These are phyloP conservation scores for Tuber microsphaerosporum DNA, from an alignment of 495 filamentous ascomycete genomes.

Conservation along the genomic window DNA sequence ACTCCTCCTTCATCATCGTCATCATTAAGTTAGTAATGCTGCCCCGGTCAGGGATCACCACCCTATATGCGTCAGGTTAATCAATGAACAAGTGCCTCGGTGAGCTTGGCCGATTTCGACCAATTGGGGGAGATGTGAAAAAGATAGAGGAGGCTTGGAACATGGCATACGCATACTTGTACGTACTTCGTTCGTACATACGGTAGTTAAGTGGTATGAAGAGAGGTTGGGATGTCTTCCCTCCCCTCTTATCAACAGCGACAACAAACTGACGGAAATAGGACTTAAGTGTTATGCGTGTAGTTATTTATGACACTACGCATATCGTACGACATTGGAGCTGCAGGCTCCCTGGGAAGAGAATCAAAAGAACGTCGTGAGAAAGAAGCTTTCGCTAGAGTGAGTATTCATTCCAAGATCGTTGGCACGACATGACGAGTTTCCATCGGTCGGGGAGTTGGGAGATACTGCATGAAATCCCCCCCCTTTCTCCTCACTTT, in stretches of 20 bases:
- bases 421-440: neutral
- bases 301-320: neutral
- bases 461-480: neutral
- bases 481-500: neutral
- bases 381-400: neutral
- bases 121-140: neutral
- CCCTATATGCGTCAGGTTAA: constrained; percentile 2
- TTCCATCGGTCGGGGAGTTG: neutral
- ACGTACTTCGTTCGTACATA: neutral
- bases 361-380: neutral
- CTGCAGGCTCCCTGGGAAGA: neutral
- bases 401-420: neutral
- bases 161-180: neutral
- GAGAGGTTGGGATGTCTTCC: neutral
- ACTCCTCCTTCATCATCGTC: neutral
- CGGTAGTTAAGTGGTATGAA: neutral
- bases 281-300: neutral
- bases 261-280: neutral
- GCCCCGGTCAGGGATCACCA: neutral
- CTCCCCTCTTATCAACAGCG: neutral
- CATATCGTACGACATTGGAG: neutral
- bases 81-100: neutral
- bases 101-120: neutral
- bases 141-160: neutral
- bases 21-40: neutral